These are phyloP conservation scores for Adenanthera pavonina DNA, from an alignment of 306 rosid species.

Conservation along the genomic window DNA sequence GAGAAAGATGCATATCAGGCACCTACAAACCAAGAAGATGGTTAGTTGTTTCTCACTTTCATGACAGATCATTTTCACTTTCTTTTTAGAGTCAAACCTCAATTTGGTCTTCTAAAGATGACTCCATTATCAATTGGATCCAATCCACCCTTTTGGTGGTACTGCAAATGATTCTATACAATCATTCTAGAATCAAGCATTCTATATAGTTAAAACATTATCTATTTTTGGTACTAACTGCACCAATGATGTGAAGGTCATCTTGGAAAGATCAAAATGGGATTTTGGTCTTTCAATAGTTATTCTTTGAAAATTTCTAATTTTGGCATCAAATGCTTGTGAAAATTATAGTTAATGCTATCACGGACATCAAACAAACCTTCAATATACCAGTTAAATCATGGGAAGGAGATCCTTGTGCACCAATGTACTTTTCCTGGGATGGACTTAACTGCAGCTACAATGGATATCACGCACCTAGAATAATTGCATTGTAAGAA, in stretches of 20 bases:
- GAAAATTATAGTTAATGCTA: slow-evolving; percentile 46
- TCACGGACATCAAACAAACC: slow-evolving; percentile 40
- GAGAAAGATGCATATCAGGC: slow-evolving; percentile 38
- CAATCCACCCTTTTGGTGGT: not conserved
- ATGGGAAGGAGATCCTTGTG: slow-evolving; percentile 67
- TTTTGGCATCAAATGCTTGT: not conserved
- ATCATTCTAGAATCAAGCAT: not conserved
- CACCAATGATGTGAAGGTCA: not conserved
- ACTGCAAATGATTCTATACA: not conserved
- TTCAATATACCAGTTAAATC: slow-evolving; percentile 34
- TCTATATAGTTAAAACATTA: not conserved
- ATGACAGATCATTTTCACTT: not conserved
- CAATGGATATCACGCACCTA: slow-evolving; percentile 41
- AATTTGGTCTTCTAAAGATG: not conserved
- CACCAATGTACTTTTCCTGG: slow-evolving; percentile 48
- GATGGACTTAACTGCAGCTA: slow-evolving; percentile 50
- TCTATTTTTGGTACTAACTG: not conserved
- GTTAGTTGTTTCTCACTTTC: slow-evolving; percentile 41
- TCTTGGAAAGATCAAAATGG: not conserved
- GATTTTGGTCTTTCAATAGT: not conserved
- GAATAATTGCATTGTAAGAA: slow-evolving; percentile 53
- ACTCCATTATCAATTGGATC: not conserved
- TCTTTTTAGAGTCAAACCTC: not conserved
- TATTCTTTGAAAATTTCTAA: not conserved
- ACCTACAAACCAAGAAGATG: slow-evolving; percentile 51